These are phyloP conservation scores for Penicillium aurantiogriseum DNA, from an alignment of 2,329 filamentous ascomycete species.

Conservation along the genomic window DNA sequence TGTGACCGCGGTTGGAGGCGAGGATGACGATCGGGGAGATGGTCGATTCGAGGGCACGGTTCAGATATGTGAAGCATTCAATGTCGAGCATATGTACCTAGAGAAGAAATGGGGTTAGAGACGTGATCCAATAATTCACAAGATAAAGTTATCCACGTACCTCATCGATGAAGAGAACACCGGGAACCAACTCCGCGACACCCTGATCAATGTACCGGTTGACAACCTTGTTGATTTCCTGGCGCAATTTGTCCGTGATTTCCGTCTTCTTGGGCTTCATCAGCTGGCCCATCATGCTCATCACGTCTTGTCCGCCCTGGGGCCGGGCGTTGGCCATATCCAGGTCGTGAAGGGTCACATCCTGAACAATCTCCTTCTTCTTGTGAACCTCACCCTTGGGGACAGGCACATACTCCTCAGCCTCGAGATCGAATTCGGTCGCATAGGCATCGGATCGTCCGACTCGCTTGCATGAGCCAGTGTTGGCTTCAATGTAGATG, in stretches of 20 bases:
- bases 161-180: conserved; percentile 98
- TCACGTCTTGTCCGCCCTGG: conserved; percentile 96
- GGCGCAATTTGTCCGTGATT: conserved; percentile 93
- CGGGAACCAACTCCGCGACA: conserved; percentile 94
- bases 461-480: conserved; percentile 94
- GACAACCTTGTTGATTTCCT: conserved; percentile 98
- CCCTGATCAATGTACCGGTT: conserved; percentile 99
- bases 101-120: conserved; percentile 13
- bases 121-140: conserved; percentile 20
- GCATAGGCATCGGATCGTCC: conserved; percentile 95
- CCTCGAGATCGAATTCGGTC: conserved; percentile 97
- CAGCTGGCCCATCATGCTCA: conserved; percentile 99
- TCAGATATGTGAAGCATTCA: conserved; percentile 98
- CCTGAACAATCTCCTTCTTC: conserved; percentile 99
- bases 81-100: conserved; percentile 99
- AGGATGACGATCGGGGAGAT: conserved; percentile 97
- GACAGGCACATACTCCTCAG: conserved; percentile 97
- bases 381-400: conserved; percentile 99
- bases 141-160: conserved; percentile 49
- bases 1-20: conserved; percentile 93
- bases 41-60: conserved; percentile 90
- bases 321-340: conserved; percentile 94
- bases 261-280: conserved; percentile 99
- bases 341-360: conserved; percentile 94
- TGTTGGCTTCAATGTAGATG: conserved; percentile 99